Evolutionary conservation across 441 rosid species (phyloP).

Genomic region (Erysimum cheiri): DNA sequence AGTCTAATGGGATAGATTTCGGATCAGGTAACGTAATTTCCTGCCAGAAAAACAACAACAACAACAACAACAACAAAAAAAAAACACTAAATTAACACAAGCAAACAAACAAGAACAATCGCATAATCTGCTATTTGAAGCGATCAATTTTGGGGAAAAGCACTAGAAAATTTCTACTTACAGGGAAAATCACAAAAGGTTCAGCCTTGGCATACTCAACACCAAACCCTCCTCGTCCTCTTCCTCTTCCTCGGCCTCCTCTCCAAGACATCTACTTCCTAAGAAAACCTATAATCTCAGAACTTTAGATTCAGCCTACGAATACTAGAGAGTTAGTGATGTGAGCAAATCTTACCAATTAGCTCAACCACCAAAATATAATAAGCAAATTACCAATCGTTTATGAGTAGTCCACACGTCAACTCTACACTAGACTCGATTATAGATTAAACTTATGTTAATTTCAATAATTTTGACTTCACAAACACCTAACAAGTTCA

Average conservation of each 20-base stretch:
- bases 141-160: neutral
- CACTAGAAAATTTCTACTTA: neutral
- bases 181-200: slow-evolving; percentile 34
- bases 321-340: slow-evolving; percentile 26
- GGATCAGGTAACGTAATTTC: slow-evolving; percentile 55
- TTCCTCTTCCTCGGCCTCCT: slow-evolving; percentile 38
- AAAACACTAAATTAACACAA: neutral
- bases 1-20: slow-evolving; percentile 48
- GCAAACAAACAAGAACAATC: neutral
- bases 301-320: slow-evolving; percentile 33
- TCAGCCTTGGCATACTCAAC: slow-evolving; percentile 53
- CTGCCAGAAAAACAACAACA: slow-evolving; percentile 28
- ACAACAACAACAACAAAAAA: too few species aligned
- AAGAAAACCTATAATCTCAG: neutral
- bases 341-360: slow-evolving; percentile 39
- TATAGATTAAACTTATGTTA: slow-evolving; percentile 9
- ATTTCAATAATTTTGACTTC: neutral
- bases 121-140: neutral
- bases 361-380: slow-evolving; percentile 15
- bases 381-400: slow-evolving; percentile 6
- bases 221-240: slow-evolving; percentile 21
- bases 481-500: too few species aligned
- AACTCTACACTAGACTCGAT: slow-evolving; percentile 10
- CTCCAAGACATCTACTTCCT: too few species aligned
- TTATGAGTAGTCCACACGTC: slow-evolving; percentile 19